These are phyloP conservation scores for Myriangium duriaei DNA, from an alignment of 2,329 filamentous ascomycete species.

Conservation along the genomic window DNA sequence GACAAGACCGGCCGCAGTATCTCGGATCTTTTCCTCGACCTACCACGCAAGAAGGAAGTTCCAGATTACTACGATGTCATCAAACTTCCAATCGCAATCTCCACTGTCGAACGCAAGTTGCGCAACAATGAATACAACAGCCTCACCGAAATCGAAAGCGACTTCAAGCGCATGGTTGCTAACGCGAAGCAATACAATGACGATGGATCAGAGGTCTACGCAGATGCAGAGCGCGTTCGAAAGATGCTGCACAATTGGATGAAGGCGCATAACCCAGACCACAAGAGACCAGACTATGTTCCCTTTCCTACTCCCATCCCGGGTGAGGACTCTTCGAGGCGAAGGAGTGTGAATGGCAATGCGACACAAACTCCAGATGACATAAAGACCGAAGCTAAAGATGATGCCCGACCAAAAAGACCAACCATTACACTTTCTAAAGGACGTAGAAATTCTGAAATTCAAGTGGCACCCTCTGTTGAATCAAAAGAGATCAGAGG, in stretches of 20 bases:
- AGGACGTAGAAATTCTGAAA: conserved; percentile 1
- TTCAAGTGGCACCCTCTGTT: not conserved
- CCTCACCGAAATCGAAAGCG: conserved; percentile 66
- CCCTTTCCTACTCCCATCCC: conserved; percentile 64
- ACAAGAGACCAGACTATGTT: conserved; percentile 54
- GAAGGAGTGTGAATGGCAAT: conserved; percentile 18
- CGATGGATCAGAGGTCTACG: conserved; percentile 58
- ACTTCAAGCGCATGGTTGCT: conserved; percentile 74
- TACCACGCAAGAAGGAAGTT: conserved; percentile 28
- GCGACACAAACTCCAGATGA: conserved; percentile 13
- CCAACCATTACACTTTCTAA: conserved; percentile 11
- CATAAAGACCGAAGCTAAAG: conserved; percentile 14
- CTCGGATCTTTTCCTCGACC: conserved; percentile 11
- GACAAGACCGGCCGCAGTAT: conserved; percentile 50
- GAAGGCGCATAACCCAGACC: conserved; percentile 76
- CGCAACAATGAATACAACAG: conserved; percentile 54
- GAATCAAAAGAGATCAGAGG: conserved; percentile 1
- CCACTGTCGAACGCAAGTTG: conserved; percentile 64
- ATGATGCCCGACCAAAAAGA: conserved; percentile 16
- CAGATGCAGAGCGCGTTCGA: conserved; percentile 74
- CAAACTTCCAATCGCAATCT: conserved; percentile 65
- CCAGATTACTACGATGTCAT: conserved; percentile 68
- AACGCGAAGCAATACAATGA: conserved; percentile 80
- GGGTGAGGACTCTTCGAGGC: conserved; percentile 25
- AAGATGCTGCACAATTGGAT: conserved; percentile 82